These are phyloP conservation scores for Apiospora hydei DNA, from an alignment of 2,329 filamentous ascomycete genomes.

Conservation along the genomic window DNA sequence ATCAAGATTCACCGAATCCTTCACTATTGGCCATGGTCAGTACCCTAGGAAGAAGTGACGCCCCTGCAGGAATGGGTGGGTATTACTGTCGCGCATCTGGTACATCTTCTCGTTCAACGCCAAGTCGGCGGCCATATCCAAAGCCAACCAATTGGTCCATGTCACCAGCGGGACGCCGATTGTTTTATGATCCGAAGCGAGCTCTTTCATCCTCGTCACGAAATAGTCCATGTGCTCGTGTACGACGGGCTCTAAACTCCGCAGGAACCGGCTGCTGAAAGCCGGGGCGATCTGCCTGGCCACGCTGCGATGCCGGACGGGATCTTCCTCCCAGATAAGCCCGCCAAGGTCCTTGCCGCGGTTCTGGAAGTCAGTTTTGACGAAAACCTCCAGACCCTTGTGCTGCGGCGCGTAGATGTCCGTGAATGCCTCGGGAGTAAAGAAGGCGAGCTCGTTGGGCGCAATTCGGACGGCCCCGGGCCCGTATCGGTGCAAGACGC, in stretches of 20 bases:
- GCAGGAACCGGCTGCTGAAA: conserved; percentile 33
- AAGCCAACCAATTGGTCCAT: conserved; percentile 34
- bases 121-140: conserved; percentile 34
- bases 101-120: conserved; percentile 31
- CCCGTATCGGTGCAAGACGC: conserved; percentile 30
- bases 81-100: conserved; percentile 31
- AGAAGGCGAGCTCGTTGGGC: conserved; percentile 33
- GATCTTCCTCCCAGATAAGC: conserved; percentile 36
- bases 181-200: neutral
- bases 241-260: conserved; percentile 30
- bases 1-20: conserved; percentile 26
- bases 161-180: conserved; percentile 28
- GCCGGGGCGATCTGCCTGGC: conserved; percentile 34
- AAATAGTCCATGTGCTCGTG: conserved; percentile 35
- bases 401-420: conserved; percentile 33
- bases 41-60: neutral
- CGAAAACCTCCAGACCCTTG: conserved; percentile 31
- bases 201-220: conserved; percentile 30
- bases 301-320: conserved; percentile 32
- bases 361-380: conserved; percentile 34
- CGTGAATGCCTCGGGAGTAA: conserved; percentile 28
- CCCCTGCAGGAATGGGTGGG: neutral
- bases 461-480: conserved; percentile 32
- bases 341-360: conserved; percentile 32
- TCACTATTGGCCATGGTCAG: conserved; percentile 21